A percentile compares a stretch with the other conserved stretches of the same genome.
These are phyloP conservation scores for Botryotinia calthae DNA, from an alignment of 2,329 filamentous ascomycete genomes.

Conservation along the genomic window DNA sequence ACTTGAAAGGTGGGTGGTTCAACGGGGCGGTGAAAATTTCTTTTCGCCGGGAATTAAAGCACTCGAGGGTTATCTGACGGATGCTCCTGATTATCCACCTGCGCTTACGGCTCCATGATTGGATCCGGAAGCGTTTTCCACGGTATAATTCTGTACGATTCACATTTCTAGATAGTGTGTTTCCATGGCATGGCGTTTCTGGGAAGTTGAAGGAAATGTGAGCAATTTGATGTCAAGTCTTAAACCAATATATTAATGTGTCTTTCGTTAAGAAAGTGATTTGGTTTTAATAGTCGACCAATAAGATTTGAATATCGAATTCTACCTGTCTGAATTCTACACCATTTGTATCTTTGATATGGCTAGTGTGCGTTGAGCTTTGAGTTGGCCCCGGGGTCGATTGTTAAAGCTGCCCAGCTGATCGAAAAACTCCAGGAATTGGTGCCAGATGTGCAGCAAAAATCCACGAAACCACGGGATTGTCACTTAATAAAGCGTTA, in stretches of 20 bases:
- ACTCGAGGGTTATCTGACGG: conserved; percentile 25
- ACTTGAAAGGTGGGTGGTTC: conserved; percentile 42
- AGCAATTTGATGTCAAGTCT: not conserved
- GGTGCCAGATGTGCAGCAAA: not conserved
- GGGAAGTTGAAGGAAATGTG: not conserved
- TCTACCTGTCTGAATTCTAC: accelerated
- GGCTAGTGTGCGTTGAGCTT: not conserved
- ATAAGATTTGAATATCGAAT: not conserved
- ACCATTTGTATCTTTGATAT: not conserved
- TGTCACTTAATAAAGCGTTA: not conserved
- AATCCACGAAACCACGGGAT: not conserved
- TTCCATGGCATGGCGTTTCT: not conserved
- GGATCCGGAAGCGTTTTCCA: too few species aligned
- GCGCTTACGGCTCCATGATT: not conserved
- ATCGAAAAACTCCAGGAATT: not conserved
- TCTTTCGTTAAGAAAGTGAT: not conserved
- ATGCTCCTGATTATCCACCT: conserved; percentile 4
- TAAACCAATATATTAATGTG: not conserved
- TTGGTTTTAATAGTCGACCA: not conserved
- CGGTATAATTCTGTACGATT: not conserved
- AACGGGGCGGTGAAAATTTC: conserved; percentile 47
- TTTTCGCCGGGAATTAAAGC: conserved; percentile 45
- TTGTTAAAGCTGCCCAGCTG: not conserved
- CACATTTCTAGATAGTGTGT: not conserved
- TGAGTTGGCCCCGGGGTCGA: not conserved